A percentile compares a stretch with the other conserved stretches of the same genome.
These are phyloP conservation scores for Aspergillus diversus DNA, from an alignment of 495 filamentous ascomycete species.

Conservation along the genomic window DNA sequence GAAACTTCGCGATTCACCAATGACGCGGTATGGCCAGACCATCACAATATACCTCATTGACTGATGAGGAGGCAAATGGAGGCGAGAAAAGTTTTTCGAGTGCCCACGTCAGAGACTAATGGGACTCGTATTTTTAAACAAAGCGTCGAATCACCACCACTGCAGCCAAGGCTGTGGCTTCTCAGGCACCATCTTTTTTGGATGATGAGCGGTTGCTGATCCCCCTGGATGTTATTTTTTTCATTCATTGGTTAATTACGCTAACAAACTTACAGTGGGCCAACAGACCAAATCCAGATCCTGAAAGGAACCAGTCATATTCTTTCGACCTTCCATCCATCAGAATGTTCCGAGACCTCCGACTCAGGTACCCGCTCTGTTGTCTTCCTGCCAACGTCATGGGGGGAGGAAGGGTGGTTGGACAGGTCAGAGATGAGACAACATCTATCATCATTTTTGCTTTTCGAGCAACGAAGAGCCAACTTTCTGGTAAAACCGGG, in stretches of 20 bases:
- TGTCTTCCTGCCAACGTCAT: neutral
- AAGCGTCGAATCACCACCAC: conserved; percentile 10
- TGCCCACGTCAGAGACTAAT: neutral
- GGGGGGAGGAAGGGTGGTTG: neutral
- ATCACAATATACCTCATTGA: neutral
- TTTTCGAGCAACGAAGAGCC: neutral
- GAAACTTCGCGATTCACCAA: neutral
- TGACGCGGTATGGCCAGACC: neutral
- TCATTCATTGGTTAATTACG: conserved; percentile 3
- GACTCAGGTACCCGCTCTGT: conserved; percentile 6
- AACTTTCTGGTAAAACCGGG: neutral
- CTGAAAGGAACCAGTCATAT: conserved; percentile 15
- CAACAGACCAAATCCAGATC: conserved; percentile 12
- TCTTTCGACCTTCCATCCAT: conserved; percentile 1
- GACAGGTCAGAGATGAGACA: conserved; percentile 23
- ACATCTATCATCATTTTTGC: neutral
- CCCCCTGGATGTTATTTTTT: conserved; percentile 7
- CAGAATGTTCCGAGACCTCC: conserved; percentile 10
- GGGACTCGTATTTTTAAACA: neutral
- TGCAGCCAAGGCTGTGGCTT: conserved; percentile 16
- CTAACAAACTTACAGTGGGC: conserved; percentile 13
- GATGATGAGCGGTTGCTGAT: conserved; percentile 12
- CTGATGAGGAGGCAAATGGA: neutral
- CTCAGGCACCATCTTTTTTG: conserved; percentile 18
- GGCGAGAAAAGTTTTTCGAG: neutral